Percentiles rank a stretch among this genome's conserved stretches.
Evolutionary conservation across 2,329 filamentous ascomycete species (phyloP).

Genomic region (Aureobasidium musti): DNA sequence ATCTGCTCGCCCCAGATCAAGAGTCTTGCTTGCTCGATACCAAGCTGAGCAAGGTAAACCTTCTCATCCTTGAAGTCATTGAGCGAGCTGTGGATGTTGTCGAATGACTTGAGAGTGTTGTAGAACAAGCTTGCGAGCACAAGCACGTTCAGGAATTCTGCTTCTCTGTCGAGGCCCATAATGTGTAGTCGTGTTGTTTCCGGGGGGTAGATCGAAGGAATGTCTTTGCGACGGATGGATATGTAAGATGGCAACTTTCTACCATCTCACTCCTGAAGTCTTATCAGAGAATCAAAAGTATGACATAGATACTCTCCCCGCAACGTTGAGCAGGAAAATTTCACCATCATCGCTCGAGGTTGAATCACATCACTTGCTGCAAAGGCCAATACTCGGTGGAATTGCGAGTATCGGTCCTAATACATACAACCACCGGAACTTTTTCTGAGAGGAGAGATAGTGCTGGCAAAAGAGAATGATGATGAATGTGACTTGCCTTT

Average conservation of each 20-base stretch:
- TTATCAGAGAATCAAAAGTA: slow-evolving; percentile 16
- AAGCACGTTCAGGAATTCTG: slow-evolving; percentile 45
- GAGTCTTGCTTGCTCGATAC: slow-evolving; percentile 52
- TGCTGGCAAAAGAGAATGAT: not conserved
- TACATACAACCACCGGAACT: slow-evolving; percentile 10
- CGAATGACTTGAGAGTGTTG: slow-evolving; percentile 52
- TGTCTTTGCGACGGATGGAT: not conserved
- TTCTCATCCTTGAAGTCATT: slow-evolving; percentile 49
- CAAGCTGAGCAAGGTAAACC: slow-evolving; percentile 47
- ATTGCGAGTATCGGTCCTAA: slow-evolving; percentile 23
- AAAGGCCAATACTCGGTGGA: slow-evolving; percentile 29
- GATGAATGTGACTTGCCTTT: not conserved
- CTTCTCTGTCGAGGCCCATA: slow-evolving; percentile 19
- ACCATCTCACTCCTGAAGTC: not conserved
- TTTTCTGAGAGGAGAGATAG: not conserved
- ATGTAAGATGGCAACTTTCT: slow-evolving; percentile 16
- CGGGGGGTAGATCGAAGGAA: not conserved
- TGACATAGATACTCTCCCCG: slow-evolving; percentile 26
- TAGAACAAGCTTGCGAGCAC: slow-evolving; percentile 51
- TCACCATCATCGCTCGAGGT: slow-evolving; percentile 19
- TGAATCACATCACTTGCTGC: slow-evolving; percentile 19
- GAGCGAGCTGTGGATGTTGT: slow-evolving; percentile 48
- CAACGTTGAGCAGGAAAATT: slow-evolving; percentile 28
- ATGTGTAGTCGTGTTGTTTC: not conserved
- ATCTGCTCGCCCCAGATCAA: slow-evolving; percentile 53